Percentiles rank a stretch among this genome's conserved stretches.
phyloP scores from a whole-genome alignment of 805 yeast species.

The Hanseniaspora occidentalis region DNA sequence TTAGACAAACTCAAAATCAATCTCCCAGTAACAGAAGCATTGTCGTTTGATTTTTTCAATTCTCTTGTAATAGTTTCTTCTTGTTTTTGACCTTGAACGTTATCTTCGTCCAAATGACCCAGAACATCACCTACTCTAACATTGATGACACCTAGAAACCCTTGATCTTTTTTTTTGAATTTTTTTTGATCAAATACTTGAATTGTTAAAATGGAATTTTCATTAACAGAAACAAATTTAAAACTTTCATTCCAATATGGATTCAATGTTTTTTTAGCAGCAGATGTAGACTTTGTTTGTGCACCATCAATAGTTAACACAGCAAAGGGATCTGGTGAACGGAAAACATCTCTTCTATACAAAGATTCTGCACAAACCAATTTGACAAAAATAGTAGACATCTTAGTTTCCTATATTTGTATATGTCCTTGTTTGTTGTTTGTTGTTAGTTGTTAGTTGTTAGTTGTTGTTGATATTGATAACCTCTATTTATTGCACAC shows the following conservation, averaged over 20 bases:
- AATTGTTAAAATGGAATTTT: constrained; percentile 74
- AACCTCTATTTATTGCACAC: no score
- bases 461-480: no score
- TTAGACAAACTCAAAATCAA: constrained; percentile 60
- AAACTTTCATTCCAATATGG: constrained; percentile 98
- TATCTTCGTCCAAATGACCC: constrained; percentile 42
- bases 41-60: constrained; percentile 82
- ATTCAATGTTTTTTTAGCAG: constrained; percentile 84
- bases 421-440: neutral
- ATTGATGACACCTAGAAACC: constrained; percentile 92
- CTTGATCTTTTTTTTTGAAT: constrained; percentile 96
- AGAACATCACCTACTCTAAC: constrained; percentile 74
- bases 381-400: constrained; percentile 42
- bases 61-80: constrained; percentile 91
- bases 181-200: constrained; percentile 96
- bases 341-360: constrained; percentile 87
- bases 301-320: constrained; percentile 95
- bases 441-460: no score
- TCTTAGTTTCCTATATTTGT: constrained; percentile 1
- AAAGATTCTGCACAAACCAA: constrained; percentile 94
- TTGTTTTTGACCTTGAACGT: constrained; percentile 13
- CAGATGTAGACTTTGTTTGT: constrained; percentile 89
- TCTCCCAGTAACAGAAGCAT: constrained; percentile 86
- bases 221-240: constrained; percentile 58
- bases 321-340: constrained; percentile 97